Evolutionary conservation across 371 early-diverging fungal genomes (phyloP).

Genomic region (Mortierella sp.): DNA sequence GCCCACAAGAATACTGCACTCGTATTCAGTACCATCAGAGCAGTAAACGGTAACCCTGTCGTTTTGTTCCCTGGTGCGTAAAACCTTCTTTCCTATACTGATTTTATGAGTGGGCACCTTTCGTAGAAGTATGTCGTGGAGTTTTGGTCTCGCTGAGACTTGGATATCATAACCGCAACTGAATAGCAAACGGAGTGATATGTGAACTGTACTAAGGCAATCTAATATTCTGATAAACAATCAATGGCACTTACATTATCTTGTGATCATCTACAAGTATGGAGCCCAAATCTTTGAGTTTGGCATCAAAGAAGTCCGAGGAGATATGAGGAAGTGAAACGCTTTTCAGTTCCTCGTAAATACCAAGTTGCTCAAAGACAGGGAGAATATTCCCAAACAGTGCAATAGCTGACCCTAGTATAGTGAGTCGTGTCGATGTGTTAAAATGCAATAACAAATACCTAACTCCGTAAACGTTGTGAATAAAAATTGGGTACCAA

Average conservation of each 20-base stretch:
- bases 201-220: no score
- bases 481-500: slow-evolving; percentile 1
- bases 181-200: no score
- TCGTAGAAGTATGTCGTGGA: slow-evolving; percentile 5
- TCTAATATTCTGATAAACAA: no score
- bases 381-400: background rate
- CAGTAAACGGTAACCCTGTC: slow-evolving; percentile 13
- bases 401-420: background rate
- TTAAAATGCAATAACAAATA: background rate
- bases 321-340: background rate
- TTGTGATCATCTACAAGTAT: no score
- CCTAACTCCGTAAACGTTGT: background rate
- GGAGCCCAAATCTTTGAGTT: background rate
- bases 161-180: slow-evolving; percentile 17
- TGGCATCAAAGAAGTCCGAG: background rate
- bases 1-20: slow-evolving; percentile 23
- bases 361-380: background rate
- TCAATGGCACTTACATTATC: no score
- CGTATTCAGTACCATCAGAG: slow-evolving; percentile 8
- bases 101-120: slow-evolving; percentile 8
- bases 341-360: background rate
- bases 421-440: background rate
- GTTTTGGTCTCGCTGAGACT: slow-evolving; percentile 4
- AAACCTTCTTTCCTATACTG: slow-evolving; percentile 7
- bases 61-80: background rate